Conservation (phyloP, 495 filamentous ascomycete genomes). For the Rostrohypoxylon terebratum region DNA sequence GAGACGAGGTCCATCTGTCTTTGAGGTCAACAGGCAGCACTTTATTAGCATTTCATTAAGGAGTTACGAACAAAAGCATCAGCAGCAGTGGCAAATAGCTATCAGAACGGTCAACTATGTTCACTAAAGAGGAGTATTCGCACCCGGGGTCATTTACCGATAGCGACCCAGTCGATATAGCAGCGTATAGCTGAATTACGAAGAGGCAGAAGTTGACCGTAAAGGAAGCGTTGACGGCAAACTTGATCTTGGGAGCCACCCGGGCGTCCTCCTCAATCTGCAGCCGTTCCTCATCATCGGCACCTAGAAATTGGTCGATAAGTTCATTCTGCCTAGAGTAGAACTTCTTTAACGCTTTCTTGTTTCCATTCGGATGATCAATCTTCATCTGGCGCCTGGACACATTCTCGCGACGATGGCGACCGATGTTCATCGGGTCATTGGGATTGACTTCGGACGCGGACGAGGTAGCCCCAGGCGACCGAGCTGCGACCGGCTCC, state of each 20-base stretch:
- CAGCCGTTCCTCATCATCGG: conserved; percentile 63
- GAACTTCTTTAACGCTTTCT: conserved; percentile 62
- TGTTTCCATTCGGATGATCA: conserved; percentile 60
- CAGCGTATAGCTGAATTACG: conserved; percentile 69
- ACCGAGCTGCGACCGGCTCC: conserved; percentile 14
- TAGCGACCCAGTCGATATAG: conserved; percentile 66
- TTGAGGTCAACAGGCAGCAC: conserved; percentile 39
- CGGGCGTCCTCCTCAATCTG: conserved; percentile 61
- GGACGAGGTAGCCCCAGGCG: conserved; percentile 30
- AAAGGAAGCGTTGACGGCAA: conserved; percentile 67
- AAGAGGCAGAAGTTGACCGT: conserved; percentile 65
- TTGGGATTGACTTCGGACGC: conserved; percentile 28
- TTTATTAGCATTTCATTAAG: conserved; percentile 32
- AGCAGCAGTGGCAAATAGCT: conserved; percentile 68
- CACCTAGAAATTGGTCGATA: conserved; percentile 66
- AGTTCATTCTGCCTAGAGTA: conserved; percentile 66
- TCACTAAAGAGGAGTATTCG: conserved; percentile 29
- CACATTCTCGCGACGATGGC: conserved; percentile 57
- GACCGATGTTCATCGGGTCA: conserved; percentile 58
- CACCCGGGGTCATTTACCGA: conserved; percentile 50
- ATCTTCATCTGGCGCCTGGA: conserved; percentile 56
- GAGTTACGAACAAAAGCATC: conserved; percentile 63
- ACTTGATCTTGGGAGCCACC: conserved; percentile 66
- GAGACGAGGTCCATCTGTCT: conserved; percentile 68
- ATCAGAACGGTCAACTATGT: conserved; percentile 39